phyloP scores from a whole-genome alignment of 768 basidiomycete genomes.

The Glaciozyma martinii region DNA sequence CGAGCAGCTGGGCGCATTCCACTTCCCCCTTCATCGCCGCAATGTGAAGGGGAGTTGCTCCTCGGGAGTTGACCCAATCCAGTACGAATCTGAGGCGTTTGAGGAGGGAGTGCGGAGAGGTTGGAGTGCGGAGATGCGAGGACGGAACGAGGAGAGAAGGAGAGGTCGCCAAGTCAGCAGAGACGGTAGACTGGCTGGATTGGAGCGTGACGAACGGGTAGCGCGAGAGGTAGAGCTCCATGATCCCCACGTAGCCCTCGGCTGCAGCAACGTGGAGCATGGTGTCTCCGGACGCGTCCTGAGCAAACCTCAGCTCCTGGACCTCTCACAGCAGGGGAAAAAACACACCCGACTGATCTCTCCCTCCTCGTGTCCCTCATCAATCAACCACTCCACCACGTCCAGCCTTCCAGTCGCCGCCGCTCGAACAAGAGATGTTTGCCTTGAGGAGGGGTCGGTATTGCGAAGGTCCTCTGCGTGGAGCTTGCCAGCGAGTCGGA shows the following conservation, averaged over 20 bases:
- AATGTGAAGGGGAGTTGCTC: slow-evolving; percentile 29
- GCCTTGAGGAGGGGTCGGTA: slow-evolving; percentile 17
- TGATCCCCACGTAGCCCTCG: slow-evolving; percentile 9
- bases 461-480: slow-evolving; percentile 15
- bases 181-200: no score
- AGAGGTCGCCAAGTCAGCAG: no score
- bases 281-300: slow-evolving; percentile 32
- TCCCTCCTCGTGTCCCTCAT: slow-evolving; percentile 29
- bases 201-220: not conserved
- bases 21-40: slow-evolving; percentile 32
- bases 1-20: slow-evolving; percentile 25
- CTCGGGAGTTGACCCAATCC: slow-evolving; percentile 31
- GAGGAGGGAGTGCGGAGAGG: not conserved
- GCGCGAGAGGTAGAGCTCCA: slow-evolving; percentile 11
- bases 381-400: slow-evolving; percentile 32
- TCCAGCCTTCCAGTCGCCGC: slow-evolving; percentile 12
- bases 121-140: slow-evolving; percentile 1
- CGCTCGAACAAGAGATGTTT: slow-evolving; percentile 17
- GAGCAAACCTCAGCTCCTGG: not conserved
- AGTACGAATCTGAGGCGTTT: slow-evolving; percentile 19
- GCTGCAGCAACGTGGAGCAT: slow-evolving; percentile 30
- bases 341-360: slow-evolving; percentile 30
- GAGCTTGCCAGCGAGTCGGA: slow-evolving; percentile 10
- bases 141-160: no score
- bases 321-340: no score